Percentiles rank a stretch among this genome's conserved stretches.
Conservation (phyloP, 768 basidiomycete species). For the Russula abietina region DNA sequence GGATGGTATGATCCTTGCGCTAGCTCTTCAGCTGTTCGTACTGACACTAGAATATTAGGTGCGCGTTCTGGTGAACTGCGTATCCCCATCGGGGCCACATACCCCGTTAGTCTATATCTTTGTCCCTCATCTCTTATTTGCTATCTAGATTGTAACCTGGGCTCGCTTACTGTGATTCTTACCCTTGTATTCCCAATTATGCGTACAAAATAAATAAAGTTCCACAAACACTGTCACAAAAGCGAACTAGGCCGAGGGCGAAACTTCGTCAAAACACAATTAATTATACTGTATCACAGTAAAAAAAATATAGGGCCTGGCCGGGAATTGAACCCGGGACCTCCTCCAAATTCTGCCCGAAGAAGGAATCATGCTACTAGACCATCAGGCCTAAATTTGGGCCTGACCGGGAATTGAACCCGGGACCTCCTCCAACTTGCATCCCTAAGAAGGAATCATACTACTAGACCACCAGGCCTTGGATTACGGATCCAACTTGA, state of each 20-base stretch:
- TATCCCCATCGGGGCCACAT: not conserved
- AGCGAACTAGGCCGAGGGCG: not conserved
- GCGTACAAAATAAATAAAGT: not conserved
- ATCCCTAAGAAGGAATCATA: slow-evolving; percentile 26
- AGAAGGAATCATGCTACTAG: slow-evolving; percentile 25
- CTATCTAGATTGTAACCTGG: slow-evolving; percentile 12
- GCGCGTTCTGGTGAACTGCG: slow-evolving; percentile 37
- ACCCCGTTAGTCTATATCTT: not conserved
- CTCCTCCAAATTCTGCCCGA: slow-evolving; percentile 50
- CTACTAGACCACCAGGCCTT: slow-evolving; percentile 25
- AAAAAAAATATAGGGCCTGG: slow-evolving; percentile 44
- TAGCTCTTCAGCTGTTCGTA: not conserved
- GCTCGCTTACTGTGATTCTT: not conserved
- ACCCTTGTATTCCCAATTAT: not conserved
- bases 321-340: slow-evolving; percentile 87
- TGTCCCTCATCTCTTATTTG: slow-evolving; percentile 10
- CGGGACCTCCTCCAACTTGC: slow-evolving; percentile 69
- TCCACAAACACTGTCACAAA: not conserved
- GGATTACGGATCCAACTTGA: not conserved
- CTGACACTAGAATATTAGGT: slow-evolving; percentile 28
- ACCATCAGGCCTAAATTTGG: slow-evolving; percentile 31
- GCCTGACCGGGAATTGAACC: slow-evolving; percentile 85
- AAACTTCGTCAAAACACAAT: not conserved
- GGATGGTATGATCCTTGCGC: slow-evolving; percentile 58
- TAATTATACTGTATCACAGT: not conserved